phyloP scores from a whole-genome alignment of 768 basidiomycete genomes.

The Nidula microcarpa region DNA sequence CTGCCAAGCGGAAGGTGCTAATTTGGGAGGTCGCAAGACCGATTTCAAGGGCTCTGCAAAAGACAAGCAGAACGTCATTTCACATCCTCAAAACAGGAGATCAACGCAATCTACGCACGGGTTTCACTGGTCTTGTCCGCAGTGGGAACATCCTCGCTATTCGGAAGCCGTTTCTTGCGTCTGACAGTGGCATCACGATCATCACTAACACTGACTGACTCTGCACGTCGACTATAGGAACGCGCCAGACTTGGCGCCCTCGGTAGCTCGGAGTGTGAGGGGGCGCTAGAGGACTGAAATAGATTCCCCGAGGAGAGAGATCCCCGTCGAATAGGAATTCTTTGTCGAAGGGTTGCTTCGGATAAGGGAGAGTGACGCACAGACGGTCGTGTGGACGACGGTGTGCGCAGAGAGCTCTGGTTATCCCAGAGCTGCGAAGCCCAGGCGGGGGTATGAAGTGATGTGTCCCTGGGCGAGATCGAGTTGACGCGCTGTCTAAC shows the following conservation, averaged over 20 bases:
- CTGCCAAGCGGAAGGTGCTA: slow-evolving; percentile 95
- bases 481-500: slow-evolving; percentile 45
- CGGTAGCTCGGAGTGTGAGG: slow-evolving; percentile 43
- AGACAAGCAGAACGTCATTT: slow-evolving; percentile 11
- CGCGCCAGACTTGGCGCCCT: slow-evolving; percentile 49
- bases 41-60: slow-evolving; percentile 67
- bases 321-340: slow-evolving; percentile 39
- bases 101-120: slow-evolving; percentile 33
- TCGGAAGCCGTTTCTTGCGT: slow-evolving; percentile 45
- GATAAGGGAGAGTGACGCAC: slow-evolving; percentile 47
- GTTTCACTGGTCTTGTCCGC: slow-evolving; percentile 37
- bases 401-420: slow-evolving; percentile 40
- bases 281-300: slow-evolving; percentile 74
- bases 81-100: slow-evolving; percentile 5
- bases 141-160: slow-evolving; percentile 29
- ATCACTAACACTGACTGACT: slow-evolving; percentile 56
- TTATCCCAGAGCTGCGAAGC: slow-evolving; percentile 63
- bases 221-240: slow-evolving; percentile 63
- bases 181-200: slow-evolving; percentile 77
- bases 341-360: slow-evolving; percentile 35
- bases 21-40: slow-evolving; percentile 79
- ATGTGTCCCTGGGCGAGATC: slow-evolving; percentile 59
- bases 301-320: slow-evolving; percentile 48
- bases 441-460: slow-evolving; percentile 60
- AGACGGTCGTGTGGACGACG: slow-evolving; percentile 39